Evolutionary conservation across 257 asterid genomes (phyloP).

Genomic region (Capsicum chinense): DNA sequence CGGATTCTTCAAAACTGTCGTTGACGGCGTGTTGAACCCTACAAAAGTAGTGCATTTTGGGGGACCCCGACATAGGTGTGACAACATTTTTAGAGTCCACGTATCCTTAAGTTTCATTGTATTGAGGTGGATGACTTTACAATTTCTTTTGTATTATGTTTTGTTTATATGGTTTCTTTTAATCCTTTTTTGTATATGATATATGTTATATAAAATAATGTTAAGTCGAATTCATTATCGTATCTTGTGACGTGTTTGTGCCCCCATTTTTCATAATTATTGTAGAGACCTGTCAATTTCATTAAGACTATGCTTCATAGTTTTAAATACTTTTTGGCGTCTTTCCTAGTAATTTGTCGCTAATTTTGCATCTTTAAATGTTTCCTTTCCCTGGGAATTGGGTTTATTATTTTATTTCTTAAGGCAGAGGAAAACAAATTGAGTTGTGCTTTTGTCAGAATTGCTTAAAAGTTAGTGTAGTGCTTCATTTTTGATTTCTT

Average conservation of each 20-base stretch:
- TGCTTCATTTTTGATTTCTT: background rate
- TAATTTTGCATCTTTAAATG: no score
- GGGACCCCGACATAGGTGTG: no score
- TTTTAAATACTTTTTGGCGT: background rate
- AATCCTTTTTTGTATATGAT: no score
- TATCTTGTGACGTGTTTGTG: no score
- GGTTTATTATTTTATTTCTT: background rate
- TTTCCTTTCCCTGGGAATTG: background rate
- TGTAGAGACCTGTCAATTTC: background rate
- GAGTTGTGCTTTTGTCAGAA: background rate
- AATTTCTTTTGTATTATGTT: background rate
- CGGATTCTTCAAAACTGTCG: no score
- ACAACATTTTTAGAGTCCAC: no score
- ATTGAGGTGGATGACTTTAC: slow-evolving; percentile 9
- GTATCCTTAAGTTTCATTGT: slow-evolving; percentile 30
- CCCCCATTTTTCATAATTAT: no score
- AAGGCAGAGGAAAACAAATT: background rate
- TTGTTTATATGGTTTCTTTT: background rate
- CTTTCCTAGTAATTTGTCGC: background rate
- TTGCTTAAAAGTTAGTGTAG: background rate
- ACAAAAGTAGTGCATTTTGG: no score
- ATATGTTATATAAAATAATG: no score
- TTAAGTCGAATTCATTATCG: no score
- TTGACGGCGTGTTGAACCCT: no score
- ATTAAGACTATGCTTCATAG: background rate